Evolutionary conservation across 2,329 filamentous ascomycete species (phyloP).

Genomic region (Fusarium equiseti): DNA sequence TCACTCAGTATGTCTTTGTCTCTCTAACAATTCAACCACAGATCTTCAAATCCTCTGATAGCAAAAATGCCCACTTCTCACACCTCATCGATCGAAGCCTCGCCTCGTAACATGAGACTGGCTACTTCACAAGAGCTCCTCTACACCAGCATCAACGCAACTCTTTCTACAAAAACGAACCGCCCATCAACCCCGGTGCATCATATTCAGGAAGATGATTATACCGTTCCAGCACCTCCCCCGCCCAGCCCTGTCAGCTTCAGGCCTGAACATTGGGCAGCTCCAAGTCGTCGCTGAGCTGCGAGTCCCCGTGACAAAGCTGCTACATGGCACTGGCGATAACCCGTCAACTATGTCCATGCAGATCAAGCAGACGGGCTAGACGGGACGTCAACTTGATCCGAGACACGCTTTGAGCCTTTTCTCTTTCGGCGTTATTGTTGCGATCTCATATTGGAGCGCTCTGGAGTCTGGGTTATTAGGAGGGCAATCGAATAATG

Average conservation of each 20-base stretch:
- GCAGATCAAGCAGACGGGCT: not conserved
- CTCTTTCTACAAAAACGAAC: slow-evolving; percentile 59
- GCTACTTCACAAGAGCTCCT: slow-evolving; percentile 64
- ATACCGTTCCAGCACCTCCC: slow-evolving; percentile 73
- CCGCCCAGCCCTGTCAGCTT: slow-evolving; percentile 74
- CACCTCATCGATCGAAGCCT: slow-evolving; percentile 59
- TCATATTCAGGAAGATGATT: slow-evolving; percentile 69
- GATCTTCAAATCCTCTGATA: slow-evolving; percentile 1
- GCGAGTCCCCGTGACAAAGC: slow-evolving; percentile 18
- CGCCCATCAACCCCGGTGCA: slow-evolving; percentile 62
- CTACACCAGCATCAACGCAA: slow-evolving; percentile 65
- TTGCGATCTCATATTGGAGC: slow-evolving; percentile 27
- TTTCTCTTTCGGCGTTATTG: slow-evolving; percentile 31
- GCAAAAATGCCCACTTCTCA: slow-evolving; percentile 54
- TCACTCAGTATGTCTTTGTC: not conserved
- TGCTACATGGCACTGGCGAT: slow-evolving; percentile 25
- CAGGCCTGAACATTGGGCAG: slow-evolving; percentile 67
- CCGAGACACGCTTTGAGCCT: not conserved
- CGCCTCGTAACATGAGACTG: slow-evolving; percentile 59
- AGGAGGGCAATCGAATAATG: slow-evolving; percentile 28
- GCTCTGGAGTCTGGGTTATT: slow-evolving; percentile 39
- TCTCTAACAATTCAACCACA: slow-evolving; percentile 18
- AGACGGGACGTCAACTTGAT: slow-evolving; percentile 1
- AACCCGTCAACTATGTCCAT: slow-evolving; percentile 22
- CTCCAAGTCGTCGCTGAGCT: slow-evolving; percentile 49